Conservation (phyloP, 2,329 filamentous ascomycete genomes). For the Chaetomium olivaceum region DNA sequence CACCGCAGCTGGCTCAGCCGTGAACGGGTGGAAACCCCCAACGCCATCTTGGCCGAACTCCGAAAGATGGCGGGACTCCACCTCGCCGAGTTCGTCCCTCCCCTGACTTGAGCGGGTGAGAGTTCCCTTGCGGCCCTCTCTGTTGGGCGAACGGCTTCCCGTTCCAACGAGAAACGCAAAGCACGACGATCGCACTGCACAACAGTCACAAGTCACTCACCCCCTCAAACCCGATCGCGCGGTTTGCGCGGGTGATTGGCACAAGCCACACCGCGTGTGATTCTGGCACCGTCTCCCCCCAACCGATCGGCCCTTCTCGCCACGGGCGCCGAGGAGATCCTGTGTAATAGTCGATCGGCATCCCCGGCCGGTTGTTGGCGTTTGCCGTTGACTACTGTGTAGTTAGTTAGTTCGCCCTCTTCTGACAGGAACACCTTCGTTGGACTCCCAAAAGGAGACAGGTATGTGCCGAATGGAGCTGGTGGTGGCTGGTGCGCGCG, state of each 20-base stretch:
- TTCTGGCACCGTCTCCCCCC: not conserved
- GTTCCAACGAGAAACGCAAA: not conserved
- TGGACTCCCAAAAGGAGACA: not conserved
- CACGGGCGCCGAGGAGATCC: slow-evolving; percentile 9
- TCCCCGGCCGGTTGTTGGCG: slow-evolving; percentile 6
- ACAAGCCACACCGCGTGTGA: not conserved
- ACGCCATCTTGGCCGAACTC: not conserved
- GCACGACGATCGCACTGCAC: not conserved
- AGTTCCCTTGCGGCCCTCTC: not conserved
- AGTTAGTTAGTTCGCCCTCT: too few relatives aligned
- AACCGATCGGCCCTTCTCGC: slow-evolving; percentile 13
- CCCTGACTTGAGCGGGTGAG: not conserved
- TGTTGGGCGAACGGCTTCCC: slow-evolving; percentile 5
- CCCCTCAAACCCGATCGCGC: not conserved
- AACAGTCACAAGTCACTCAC: not conserved
- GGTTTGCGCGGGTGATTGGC: not conserved
- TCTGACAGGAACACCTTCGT: not conserved
- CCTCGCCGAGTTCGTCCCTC: not conserved
- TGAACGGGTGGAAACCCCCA: not conserved
- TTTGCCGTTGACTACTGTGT: not conserved
- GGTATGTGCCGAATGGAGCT: not conserved
- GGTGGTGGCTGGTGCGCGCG: not conserved
- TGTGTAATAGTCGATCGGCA: slow-evolving; percentile 15
- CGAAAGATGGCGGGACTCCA: slow-evolving; percentile 4
- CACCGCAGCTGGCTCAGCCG: not conserved